Conservation (phyloP, 2,329 filamentous ascomycete genomes). For the Talaromyces marneffei region DNA sequence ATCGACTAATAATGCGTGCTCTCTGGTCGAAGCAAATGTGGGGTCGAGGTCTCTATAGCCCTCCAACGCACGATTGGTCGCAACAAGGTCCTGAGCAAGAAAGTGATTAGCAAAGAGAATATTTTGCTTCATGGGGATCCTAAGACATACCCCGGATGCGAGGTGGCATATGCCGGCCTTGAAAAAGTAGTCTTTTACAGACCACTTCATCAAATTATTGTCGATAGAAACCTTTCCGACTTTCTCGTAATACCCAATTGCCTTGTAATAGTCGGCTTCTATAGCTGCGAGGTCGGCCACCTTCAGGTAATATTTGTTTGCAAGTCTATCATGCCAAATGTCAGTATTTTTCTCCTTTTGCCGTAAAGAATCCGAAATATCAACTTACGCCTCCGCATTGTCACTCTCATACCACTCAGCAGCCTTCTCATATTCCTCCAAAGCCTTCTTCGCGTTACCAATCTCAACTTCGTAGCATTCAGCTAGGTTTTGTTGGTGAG, state of each 20-base stretch:
- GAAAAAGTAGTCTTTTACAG: conserved; percentile 90
- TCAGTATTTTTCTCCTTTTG: background rate
- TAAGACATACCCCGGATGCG: conserved; percentile 46
- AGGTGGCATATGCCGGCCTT: conserved; percentile 92
- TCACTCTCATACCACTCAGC: conserved; percentile 86
- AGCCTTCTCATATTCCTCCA: conserved; percentile 77
- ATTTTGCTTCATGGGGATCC: background rate
- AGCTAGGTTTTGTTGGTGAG: conserved; percentile 81
- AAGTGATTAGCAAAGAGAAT: background rate
- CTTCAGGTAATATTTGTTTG: conserved; percentile 91
- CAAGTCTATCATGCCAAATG: conserved; percentile 51
- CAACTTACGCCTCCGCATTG: conserved; percentile 66
- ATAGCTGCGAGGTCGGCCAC: conserved; percentile 81
- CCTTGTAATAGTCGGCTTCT: conserved; percentile 75
- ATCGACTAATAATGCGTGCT: conserved; percentile 75
- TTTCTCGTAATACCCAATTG: conserved; percentile 76
- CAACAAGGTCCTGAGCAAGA: conserved; percentile 60
- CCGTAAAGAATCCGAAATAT: background rate
- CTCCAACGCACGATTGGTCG: conserved; percentile 71
- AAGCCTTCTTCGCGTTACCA: conserved; percentile 68
- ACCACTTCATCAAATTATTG: conserved; percentile 91
- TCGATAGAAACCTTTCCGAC: conserved; percentile 71
- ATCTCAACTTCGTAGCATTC: conserved; percentile 81
- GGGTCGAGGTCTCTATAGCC: conserved; percentile 75
- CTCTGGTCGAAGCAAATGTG: conserved; percentile 68